Evolutionary conservation across 2,329 filamentous ascomycete species (phyloP), one percentile per base, ranked within the genome.

Genomic region (Aspergillus sp.): DNA sequence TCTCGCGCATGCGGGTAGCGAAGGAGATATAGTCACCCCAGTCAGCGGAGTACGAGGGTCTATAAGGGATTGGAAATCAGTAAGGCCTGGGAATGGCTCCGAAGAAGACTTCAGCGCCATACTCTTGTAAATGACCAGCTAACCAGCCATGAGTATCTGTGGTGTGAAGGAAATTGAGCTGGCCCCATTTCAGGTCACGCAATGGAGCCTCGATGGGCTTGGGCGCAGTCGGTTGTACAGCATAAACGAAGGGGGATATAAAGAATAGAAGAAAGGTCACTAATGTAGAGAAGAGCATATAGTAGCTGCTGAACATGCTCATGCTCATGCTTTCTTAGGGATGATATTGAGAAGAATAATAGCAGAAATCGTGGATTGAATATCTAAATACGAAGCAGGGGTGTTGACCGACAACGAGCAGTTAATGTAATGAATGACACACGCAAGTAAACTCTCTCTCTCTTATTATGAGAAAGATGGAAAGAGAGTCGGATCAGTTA

Each of bases 11-110:
- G 72, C 94, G 92, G 38, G 89, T 82, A 36, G 92, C 87, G 73
- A 99, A 97, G 6, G 94, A 97, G 69, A 98, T 85, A 77, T 98
- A 99, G 78, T 99, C 95, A 60, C 95, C 95, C 92, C 95, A 98
- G 76, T 99, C 95, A 50, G 92, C 94, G 6, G 91, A 93, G 77
- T 96, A 99, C 62, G 95, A 94, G 2, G 92, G 84, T 79, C 90
- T 92, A 63, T 45, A 57, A 57, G 39, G 43, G 67, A 61, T 58
- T 69, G 32, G 59, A 67, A 32, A 67, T 66, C 57, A 59, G 55
- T 51, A 57, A 57, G 56, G 50, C 38, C 30, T n/a, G 48, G 7
- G 23, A 7, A 53, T n/a, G 15, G 50, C 28, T 30, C 15, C 12
- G 30, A 4, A 49, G 25, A 57, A 38, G 48, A 58, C 58, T 38